Evolutionary conservation across 495 filamentous ascomycete genomes (phyloP).

Genomic region (Aspergillus nidulans): DNA sequence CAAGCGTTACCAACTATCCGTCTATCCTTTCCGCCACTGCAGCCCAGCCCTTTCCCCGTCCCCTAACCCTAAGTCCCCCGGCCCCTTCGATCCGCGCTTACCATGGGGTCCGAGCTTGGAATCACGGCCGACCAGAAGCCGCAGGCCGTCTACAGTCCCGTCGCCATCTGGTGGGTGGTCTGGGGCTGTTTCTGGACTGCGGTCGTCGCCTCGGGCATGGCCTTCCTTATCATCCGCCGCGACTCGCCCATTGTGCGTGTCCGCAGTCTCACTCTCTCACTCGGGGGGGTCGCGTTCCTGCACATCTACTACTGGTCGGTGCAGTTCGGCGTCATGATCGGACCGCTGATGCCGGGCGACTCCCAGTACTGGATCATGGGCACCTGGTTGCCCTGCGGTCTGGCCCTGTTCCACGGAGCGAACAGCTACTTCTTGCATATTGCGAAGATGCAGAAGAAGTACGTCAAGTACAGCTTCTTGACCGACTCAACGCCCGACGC

Average conservation of each 20-base stretch:
- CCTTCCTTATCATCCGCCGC: slow-evolving; percentile 52
- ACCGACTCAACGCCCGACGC: slow-evolving; percentile 1
- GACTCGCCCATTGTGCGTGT: slow-evolving; percentile 57
- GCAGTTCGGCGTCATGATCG: slow-evolving; percentile 57
- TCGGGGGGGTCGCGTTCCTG: slow-evolving; percentile 54
- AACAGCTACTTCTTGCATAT: slow-evolving; percentile 64
- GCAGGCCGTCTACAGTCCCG: slow-evolving; percentile 19
- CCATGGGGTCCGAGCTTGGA: slow-evolving; percentile 38
- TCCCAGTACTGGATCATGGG: slow-evolving; percentile 73
- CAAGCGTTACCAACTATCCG: no score
- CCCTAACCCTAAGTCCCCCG: no score
- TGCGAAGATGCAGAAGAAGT: slow-evolving; percentile 43
- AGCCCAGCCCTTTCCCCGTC: no score
- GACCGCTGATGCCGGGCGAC: slow-evolving; percentile 53
- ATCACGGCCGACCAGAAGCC: slow-evolving; percentile 27
- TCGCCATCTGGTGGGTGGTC: slow-evolving; percentile 32
- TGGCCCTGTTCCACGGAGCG: slow-evolving; percentile 67
- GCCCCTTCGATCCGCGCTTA: no score
- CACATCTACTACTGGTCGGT: slow-evolving; percentile 61
- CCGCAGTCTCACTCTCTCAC: slow-evolving; percentile 55
- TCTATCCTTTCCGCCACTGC: no score
- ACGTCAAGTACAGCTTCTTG: slow-evolving; percentile 14
- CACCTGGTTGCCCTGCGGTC: slow-evolving; percentile 62
- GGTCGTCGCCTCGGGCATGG: slow-evolving; percentile 47
- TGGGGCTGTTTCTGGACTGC: slow-evolving; percentile 50